A percentile compares a stretch with the other conserved stretches of the same genome.
Conservation (phyloP, 345 rosid species). For the Cochlearia excelsa region DNA sequence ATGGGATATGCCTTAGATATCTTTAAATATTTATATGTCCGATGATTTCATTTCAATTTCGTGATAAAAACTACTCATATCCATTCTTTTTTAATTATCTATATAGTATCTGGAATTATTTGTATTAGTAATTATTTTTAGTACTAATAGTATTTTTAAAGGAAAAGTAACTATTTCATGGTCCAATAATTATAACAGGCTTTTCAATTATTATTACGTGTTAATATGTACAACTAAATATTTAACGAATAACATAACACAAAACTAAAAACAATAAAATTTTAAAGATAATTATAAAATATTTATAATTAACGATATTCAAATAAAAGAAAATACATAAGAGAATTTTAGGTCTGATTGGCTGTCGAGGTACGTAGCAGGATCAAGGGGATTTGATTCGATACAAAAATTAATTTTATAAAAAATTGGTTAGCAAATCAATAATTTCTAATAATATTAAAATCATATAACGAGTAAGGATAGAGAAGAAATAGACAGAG, state of each 20-base stretch:
- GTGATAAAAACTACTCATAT: background rate
- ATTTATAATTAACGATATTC: no score
- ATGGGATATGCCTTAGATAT: constrained; percentile 30
- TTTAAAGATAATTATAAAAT: no score
- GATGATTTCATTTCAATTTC: constrained; percentile 8
- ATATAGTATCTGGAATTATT: no score
- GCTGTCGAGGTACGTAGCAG: constrained; percentile 37
- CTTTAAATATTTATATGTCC: constrained; percentile 8
- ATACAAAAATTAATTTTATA: constrained; percentile 16
- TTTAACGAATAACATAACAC: no score
- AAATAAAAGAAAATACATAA: background rate
- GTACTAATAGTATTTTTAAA: no score
- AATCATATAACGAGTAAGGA: constrained; percentile 28
- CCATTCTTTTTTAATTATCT: no score
- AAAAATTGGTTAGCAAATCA: constrained; percentile 28
- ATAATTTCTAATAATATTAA: constrained; percentile 26
- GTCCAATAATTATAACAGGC: no score
- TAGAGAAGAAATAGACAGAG: constrained; percentile 32
- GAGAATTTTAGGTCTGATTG: constrained; percentile 30
- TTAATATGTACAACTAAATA: no score
- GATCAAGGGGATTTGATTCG: constrained; percentile 40
- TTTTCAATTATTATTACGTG: no score
- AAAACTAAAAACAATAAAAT: no score
- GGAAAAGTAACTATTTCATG: no score
- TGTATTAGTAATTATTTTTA: no score